Evolutionary conservation across 345 rosid species (phyloP), one percentile per base, ranked within the genome.

Genomic region (Draba incana): DNA sequence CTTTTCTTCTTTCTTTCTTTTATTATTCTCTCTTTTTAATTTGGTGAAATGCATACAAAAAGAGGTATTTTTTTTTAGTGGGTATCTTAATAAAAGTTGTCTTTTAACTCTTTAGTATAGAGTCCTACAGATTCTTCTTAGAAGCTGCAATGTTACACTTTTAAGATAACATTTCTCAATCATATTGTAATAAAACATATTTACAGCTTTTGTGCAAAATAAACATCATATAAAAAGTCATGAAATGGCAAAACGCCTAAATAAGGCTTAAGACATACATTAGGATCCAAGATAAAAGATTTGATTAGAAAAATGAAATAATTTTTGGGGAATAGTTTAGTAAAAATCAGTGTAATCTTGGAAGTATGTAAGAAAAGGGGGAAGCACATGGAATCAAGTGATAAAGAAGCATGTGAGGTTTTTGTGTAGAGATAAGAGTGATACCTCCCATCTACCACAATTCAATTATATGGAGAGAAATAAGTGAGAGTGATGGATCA

Each of bases 401-500:
- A 75, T 49, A 62, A 68, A 69, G 70, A 62, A 69, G 78, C 78
- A 69, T 75, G 70, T 75, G 74, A 62, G 70, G 78, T 37, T 35
- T 35, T 28, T 74, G 78, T 68, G 47, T 69, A 62, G 48, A 69
- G 78, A 75, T 28, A 74, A 20, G 74, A 68, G 64, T 67, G 72
- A 46, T 46, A 20, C 62, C 52, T 75, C 39, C 33, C 69, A 75
- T 75, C 74, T 55, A 68, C 78, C 78, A 75, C 64, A 68, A 51
- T 68, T 68, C 28, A 62, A 62, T 75, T 62, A 62, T 75, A 55
- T 63, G 65, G 48, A 69, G 70, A 68, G 69, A 75, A 53, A 62
- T 44, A 59, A 67, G 50, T 55, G 78, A 75, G 59, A 68, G 65
- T 62, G 74, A 75, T 75, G 59, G 65, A 47, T 75, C 78, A 68